A percentile compares a stretch with the other conserved stretches of the same genome.
phyloP scores from a whole-genome alignment of 495 filamentous ascomycete species.

The Penicillium dipodomyicola region DNA sequence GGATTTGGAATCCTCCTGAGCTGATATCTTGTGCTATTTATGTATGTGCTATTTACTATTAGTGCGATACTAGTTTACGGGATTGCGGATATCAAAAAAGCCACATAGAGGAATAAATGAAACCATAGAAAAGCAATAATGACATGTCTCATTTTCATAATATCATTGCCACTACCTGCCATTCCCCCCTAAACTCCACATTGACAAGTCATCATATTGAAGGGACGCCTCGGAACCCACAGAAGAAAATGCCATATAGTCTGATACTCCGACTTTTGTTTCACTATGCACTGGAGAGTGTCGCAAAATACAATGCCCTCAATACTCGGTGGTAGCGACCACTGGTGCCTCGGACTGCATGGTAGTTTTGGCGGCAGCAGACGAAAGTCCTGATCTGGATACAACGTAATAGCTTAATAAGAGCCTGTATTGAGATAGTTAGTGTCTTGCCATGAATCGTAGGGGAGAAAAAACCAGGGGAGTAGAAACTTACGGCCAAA shows the following conservation, averaged over 20 bases:
- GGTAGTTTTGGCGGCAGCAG: neutral
- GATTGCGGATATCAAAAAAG: neutral
- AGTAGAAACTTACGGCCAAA: conserved; percentile 60
- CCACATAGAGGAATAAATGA: neutral
- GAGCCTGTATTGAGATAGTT: conserved; percentile 18
- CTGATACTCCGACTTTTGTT: neutral
- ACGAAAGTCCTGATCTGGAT: neutral
- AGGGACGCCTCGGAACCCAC: conserved; percentile 3
- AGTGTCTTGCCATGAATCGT: neutral
- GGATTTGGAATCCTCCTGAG: neutral
- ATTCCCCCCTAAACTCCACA: conserved; percentile 8
- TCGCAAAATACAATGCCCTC: neutral
- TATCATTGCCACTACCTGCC: conserved; percentile 14
- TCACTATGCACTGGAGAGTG: conserved; percentile 5
- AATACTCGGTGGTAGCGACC: neutral
- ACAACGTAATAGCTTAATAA: conserved; percentile 19
- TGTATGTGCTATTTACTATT: neutral
- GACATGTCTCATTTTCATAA: conserved; percentile 13
- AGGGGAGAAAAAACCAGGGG: too few species aligned
- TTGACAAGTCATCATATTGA: conserved; percentile 2
- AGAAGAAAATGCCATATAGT: conserved; percentile 5
- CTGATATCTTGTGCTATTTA: neutral
- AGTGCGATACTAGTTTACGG: neutral
- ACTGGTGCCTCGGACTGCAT: neutral
- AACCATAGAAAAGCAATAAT: conserved; percentile 5